phyloP scores from a whole-genome alignment of 148 eudicot genomes.

The Rhododendron simsii region DNA sequence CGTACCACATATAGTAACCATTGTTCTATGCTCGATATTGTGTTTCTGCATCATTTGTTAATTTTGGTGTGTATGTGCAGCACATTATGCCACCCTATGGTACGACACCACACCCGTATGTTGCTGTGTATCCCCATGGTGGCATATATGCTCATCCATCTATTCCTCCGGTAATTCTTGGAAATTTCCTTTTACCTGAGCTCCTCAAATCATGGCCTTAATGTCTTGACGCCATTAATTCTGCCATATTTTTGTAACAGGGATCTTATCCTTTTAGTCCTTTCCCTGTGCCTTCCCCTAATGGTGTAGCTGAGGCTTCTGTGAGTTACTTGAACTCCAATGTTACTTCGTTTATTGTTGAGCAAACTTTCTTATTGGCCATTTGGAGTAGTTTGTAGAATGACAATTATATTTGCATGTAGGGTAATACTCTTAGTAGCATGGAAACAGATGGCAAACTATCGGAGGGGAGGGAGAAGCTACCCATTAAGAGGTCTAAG shows the following conservation, averaged over 20 bases:
- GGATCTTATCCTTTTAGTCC: constrained; percentile 95
- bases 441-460: constrained; percentile 65
- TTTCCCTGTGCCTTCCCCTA: constrained; percentile 79
- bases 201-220: neutral
- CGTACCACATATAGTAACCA: neutral
- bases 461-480: constrained; percentile 82
- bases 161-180: constrained; percentile 70
- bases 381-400: neutral
- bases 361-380: neutral
- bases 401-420: constrained; percentile 15
- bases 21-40: too few relatives aligned
- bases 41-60: neutral
- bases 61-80: constrained; percentile 31
- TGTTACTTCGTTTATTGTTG: neutral
- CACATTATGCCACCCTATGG: constrained; percentile 97
- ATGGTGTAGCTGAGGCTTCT: constrained; percentile 84
- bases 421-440: constrained; percentile 63
- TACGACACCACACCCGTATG: constrained; percentile 91
- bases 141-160: constrained; percentile 91
- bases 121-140: constrained; percentile 99
- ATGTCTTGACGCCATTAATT: constrained; percentile 1
- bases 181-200: neutral
- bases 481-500: constrained; percentile 91
- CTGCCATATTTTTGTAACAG: constrained; percentile 28
- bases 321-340: constrained; percentile 47